A percentile compares a stretch with the other conserved stretches of the same genome.
phyloP scores from a whole-genome alignment of 192 early-diverging fungal species.

The Coemansia sp. region DNA sequence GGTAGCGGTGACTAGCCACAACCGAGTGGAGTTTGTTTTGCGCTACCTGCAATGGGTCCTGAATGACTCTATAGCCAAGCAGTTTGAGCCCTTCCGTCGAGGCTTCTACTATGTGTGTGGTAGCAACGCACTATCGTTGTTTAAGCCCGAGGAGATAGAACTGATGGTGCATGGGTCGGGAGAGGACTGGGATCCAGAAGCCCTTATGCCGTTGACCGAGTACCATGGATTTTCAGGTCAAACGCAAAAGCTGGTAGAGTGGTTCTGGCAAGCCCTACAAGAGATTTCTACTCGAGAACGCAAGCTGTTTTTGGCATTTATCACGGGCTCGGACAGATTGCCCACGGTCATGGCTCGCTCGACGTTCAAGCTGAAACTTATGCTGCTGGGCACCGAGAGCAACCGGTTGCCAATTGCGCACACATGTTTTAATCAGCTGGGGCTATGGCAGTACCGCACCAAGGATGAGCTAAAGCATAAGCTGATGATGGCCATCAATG shows the following conservation, averaged over 20 bases:
- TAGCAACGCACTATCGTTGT: slow-evolving; percentile 81
- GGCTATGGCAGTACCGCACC: slow-evolving; percentile 73
- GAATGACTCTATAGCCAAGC: slow-evolving; percentile 66
- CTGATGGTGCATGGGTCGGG: slow-evolving; percentile 82
- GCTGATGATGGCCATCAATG: slow-evolving; percentile 69
- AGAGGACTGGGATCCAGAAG: slow-evolving; percentile 42
- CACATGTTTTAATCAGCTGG: slow-evolving; percentile 92
- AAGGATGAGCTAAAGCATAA: slow-evolving; percentile 66
- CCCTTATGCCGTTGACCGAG: slow-evolving; percentile 43
- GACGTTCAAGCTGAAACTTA: slow-evolving; percentile 63
- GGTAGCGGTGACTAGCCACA: slow-evolving; percentile 62
- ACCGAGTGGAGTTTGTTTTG: slow-evolving; percentile 76
- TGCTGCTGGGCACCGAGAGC: slow-evolving; percentile 62
- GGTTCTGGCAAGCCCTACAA: slow-evolving; percentile 81
- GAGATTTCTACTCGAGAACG: slow-evolving; percentile 64
- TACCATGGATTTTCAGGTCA: slow-evolving; percentile 47
- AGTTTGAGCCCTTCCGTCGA: slow-evolving; percentile 80
- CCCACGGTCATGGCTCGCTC: slow-evolving; percentile 62
- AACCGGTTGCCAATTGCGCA: slow-evolving; percentile 82
- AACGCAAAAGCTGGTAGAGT: slow-evolving; percentile 40
- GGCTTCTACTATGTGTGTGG: slow-evolving; percentile 88
- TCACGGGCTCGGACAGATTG: slow-evolving; percentile 90
- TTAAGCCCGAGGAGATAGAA: slow-evolving; percentile 91
- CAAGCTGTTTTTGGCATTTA: slow-evolving; percentile 78
- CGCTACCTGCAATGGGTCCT: slow-evolving; percentile 80